Base-by-base conservation (phyloP, 1,284 basidiomycete species). In the Sanghuangporus weigelae region DNA sequence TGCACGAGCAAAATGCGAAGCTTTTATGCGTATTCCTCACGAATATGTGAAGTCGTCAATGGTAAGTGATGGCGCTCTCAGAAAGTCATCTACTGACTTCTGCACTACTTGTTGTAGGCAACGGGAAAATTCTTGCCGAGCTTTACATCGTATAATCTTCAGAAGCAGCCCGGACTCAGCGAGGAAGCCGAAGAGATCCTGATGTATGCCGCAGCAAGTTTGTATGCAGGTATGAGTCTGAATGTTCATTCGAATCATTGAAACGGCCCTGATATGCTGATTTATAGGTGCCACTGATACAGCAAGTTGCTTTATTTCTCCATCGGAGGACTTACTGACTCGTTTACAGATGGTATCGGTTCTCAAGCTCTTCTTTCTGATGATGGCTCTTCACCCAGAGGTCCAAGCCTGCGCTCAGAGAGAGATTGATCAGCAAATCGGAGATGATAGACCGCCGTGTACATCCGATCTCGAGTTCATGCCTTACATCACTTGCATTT, bases 201-300 rank as follows among this genome's bases (percentile, higher is more conserved):
- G 19, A 77, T 77, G 63, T 79, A 78, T 77, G 73, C 74, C 50
- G 78, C 78, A 35, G 78, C 76, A 1, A 78, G 73, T 0, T 66
- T 80, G 10, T 79, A 80, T 57, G 26, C 42, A 36, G 58, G 58
- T 59, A 35, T 26, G 26, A 31, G 3, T 31, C 26, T 21, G 26
- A 12, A 31, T 31, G 26, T 31, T 3, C 26, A n/a, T 11, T n/a
- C 5, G 12, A 23, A 3, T 38, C 3, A 1, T 14, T 7, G 10
- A 31, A 31, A 31, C 26, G 35, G 5, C 53, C 7, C 12, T 12
- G 7, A 31, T 26, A 7, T 21, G 7, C 39, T 38, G 23, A 36
- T 23, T 14, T 39, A 75, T 76, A 8, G 79, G 79, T n/a, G 78
- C 77, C 1, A 71, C 74, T 0, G 79, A 80, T 68, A 81, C 80